phyloP scores from a whole-genome alignment of 2,329 filamentous ascomycete genomes.

The Penicillium sp. region DNA sequence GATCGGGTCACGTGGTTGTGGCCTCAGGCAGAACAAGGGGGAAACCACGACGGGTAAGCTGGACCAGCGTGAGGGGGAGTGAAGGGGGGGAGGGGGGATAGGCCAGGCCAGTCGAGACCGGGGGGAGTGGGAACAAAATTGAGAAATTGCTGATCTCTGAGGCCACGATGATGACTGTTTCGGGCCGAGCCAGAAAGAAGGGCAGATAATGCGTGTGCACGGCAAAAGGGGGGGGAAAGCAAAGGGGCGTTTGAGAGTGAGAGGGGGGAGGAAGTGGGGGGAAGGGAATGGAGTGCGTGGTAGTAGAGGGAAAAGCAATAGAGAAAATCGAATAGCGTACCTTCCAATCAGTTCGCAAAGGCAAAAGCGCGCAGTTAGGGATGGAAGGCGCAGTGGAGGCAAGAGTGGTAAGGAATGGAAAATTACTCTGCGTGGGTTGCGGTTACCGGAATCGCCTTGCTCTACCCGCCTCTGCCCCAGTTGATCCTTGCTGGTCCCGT shows the following conservation, averaged over 20 bases:
- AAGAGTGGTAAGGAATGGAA: slow-evolving; percentile 21
- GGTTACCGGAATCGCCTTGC: slow-evolving; percentile 3
- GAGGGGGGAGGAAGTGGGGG: slow-evolving; percentile 8
- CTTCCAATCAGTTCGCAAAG: slow-evolving; percentile 19
- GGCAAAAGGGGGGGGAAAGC: background rate
- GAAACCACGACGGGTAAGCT: background rate
- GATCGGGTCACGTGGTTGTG: slow-evolving; percentile 25
- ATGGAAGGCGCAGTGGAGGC: slow-evolving; percentile 31
- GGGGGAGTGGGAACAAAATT: slow-evolving; percentile 6
- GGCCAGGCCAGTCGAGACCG: background rate
- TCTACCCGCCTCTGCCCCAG: background rate
- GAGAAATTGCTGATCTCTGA: slow-evolving; percentile 12
- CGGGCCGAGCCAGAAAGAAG: slow-evolving; percentile 18
- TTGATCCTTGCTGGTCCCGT: slow-evolving; percentile 1
- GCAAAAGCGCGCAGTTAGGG: slow-evolving; percentile 24
- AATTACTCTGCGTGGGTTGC: slow-evolving; percentile 23
- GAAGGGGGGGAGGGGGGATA: background rate
- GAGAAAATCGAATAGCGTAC: slow-evolving; percentile 20
- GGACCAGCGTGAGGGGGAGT: background rate
- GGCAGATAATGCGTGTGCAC: slow-evolving; percentile 13
- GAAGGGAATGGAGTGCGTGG: slow-evolving; percentile 26
- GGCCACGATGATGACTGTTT: slow-evolving; percentile 11
- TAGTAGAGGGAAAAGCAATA: slow-evolving; percentile 17
- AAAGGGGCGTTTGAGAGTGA: slow-evolving; percentile 7
- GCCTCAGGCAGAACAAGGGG: slow-evolving; percentile 22